Evolutionary conservation across 2,329 filamentous ascomycete genomes (phyloP), one percentile per base, ranked within the genome.

Genomic region (Nemania sp.): DNA sequence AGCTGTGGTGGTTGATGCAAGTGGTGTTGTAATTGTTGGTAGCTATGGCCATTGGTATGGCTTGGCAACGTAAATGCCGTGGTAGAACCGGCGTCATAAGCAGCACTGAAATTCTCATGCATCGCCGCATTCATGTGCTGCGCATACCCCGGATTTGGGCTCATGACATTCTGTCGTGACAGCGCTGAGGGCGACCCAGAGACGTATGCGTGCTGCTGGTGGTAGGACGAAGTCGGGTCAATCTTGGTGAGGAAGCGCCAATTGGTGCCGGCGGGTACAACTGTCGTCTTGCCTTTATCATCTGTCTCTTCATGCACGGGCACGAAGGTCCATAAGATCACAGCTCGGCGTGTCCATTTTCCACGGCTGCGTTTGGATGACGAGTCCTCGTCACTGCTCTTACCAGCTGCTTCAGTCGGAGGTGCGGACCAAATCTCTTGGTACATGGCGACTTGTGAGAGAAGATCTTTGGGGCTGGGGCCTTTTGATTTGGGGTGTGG

Each of bases 281-380:
- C 79, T 24, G 76, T 72, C 23, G 73, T 66, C 59, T 74, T 72
- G 33, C 71, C 70, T 61, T 73, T 73, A 39, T 73, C 71, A 60
- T 75, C 69, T 12, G 73, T 74, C 56, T 73, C 73, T 61, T 79
- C 70, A 61, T 76, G 74, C 23, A 81, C 72, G 61, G 76, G 81
- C 70, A 69, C 77, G 67, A 87, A 87, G 2, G 82, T 82, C 84
- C 84, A 87, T 31, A 86, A 75, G 49, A 87, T 75, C 52, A 86
- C 78, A 28, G 76, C 78, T 44, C 83, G 80, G n/a, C 82, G 78
- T 8, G 74, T 77, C 80, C 82, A 86, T 4, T 62, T 49, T 6
- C 61, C 73, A 68, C 46, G 53, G 14, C 24, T 48, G 3, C 54
- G 33, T 45, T 56, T 58, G 3, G 46, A 33, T 2, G 51, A 43